Evolutionary conservation across 306 rosid species (phyloP).

Genomic region (Nissolia schottii): DNA sequence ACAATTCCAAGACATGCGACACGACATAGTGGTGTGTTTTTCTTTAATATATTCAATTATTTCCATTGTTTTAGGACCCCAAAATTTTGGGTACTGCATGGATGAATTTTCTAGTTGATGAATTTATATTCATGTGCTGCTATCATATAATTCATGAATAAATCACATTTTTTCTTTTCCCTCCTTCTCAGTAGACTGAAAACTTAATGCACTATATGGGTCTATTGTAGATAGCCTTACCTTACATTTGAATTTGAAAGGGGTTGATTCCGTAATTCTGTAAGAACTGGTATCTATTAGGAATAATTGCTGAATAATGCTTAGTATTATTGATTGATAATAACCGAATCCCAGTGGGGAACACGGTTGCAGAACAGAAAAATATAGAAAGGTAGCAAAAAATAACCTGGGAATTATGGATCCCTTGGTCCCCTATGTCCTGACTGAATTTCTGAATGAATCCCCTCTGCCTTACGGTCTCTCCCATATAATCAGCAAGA

Average conservation of each 20-base stretch:
- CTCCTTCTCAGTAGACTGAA: not conserved
- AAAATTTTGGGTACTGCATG: not conserved
- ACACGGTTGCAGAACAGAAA: too few species aligned
- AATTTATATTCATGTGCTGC: constrained; percentile 1
- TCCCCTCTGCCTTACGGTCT: too few species aligned
- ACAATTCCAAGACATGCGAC: constrained; percentile 11
- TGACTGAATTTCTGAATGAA: too few species aligned
- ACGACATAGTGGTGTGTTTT: constrained; percentile 30
- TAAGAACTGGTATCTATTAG: too few species aligned
- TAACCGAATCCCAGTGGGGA: too few species aligned
- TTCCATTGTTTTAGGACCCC: constrained; percentile 3
- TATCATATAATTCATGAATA: not conserved
- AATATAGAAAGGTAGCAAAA: too few species aligned
- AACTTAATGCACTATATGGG: not conserved
- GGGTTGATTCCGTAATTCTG: not conserved
- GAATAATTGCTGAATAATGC: too few species aligned
- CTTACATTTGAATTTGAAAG: not conserved
- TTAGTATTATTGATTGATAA: too few species aligned
- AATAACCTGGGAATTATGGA: too few species aligned
- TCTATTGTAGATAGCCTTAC: not conserved
- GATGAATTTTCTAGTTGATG: not conserved
- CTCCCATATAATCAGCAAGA: too few species aligned
- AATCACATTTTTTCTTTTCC: not conserved
- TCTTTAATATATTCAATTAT: not conserved
- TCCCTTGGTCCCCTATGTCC: too few species aligned